Percentiles rank a stretch among this genome's conserved stretches.
Evolutionary conservation across 176 grass and related monocot species (phyloP).

Genomic region (Pontederia paniculata): DNA sequence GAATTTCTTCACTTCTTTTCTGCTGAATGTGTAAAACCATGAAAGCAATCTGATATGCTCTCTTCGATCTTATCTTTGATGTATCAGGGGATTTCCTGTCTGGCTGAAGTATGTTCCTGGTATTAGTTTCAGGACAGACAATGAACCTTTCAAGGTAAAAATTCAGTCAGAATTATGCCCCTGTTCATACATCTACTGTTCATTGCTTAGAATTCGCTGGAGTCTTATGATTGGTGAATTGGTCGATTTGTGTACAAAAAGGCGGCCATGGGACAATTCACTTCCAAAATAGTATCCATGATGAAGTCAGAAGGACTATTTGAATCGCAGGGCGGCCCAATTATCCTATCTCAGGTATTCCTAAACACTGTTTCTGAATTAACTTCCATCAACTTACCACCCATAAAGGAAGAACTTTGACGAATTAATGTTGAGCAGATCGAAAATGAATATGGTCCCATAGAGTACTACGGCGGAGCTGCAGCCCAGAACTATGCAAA

Average conservation of each 20-base stretch:
- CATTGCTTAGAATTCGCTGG: neutral
- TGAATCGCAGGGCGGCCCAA: slow-evolving; percentile 78
- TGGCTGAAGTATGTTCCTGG: slow-evolving; percentile 94
- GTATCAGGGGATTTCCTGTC: slow-evolving; percentile 77
- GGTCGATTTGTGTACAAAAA: neutral
- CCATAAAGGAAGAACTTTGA: neutral
- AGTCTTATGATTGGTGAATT: too few relatives aligned
- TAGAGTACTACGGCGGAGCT: slow-evolving; percentile 27
- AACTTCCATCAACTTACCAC: neutral
- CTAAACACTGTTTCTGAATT: neutral
- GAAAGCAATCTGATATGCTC: neutral
- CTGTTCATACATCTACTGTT: neutral
- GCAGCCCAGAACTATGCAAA: slow-evolving; percentile 50
- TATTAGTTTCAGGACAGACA: slow-evolving; percentile 82
- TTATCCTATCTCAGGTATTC: slow-evolving; percentile 77
- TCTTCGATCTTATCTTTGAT: slow-evolving; percentile 4
- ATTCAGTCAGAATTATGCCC: neutral
- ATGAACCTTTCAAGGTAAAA: slow-evolving; percentile 76
- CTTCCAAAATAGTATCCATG: slow-evolving; percentile 72
- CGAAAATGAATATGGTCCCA: slow-evolving; percentile 85
- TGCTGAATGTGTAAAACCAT: neutral
- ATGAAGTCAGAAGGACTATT: slow-evolving; percentile 78
- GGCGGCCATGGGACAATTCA: slow-evolving; percentile 67
- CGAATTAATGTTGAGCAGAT: slow-evolving; percentile 25
- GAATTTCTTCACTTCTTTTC: neutral